Conservation (phyloP, 2,329 filamentous ascomycete species). For the Cercospora sp. region DNA sequence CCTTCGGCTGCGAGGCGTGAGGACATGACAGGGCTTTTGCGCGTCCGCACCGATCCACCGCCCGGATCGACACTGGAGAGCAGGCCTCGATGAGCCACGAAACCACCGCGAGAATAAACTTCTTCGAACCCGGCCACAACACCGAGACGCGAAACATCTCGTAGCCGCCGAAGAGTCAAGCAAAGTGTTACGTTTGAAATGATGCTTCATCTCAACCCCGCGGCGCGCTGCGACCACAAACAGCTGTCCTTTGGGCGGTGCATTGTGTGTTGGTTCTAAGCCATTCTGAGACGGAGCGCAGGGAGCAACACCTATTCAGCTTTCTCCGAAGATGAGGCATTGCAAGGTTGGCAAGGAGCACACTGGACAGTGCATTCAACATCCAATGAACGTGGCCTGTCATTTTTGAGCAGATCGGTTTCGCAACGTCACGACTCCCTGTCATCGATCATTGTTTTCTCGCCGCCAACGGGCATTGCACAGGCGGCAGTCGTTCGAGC, state of each 20-base stretch:
- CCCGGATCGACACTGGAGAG: constrained; percentile 16
- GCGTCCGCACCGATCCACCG: constrained; percentile 16
- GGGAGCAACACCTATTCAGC: background rate
- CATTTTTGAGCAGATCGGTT: constrained; percentile 7
- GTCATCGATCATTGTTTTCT: constrained; percentile 13
- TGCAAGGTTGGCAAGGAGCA: constrained; percentile 1
- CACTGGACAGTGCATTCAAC: background rate
- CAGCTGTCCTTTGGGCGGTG: background rate
- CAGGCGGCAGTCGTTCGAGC: constrained; percentile 20
- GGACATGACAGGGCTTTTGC: background rate
- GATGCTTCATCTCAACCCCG: background rate
- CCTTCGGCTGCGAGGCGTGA: background rate
- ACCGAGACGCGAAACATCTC: constrained; percentile 3
- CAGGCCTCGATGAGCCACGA: constrained; percentile 14
- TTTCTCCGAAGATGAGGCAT: constrained; percentile 17
- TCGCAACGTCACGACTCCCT: constrained; percentile 17
- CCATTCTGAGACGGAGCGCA: background rate
- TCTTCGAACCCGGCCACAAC: background rate
- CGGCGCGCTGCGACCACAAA: background rate
- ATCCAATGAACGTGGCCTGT: background rate
- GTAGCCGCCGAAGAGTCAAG: background rate
- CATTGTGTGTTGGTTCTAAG: background rate
- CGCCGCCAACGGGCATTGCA: constrained; percentile 16
- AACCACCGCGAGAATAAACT: constrained; percentile 8
- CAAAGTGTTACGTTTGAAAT: background rate